These are phyloP conservation scores for Haematococcus lacustris DNA, from an alignment of 139 green algal genomes.

Conservation along the genomic window DNA sequence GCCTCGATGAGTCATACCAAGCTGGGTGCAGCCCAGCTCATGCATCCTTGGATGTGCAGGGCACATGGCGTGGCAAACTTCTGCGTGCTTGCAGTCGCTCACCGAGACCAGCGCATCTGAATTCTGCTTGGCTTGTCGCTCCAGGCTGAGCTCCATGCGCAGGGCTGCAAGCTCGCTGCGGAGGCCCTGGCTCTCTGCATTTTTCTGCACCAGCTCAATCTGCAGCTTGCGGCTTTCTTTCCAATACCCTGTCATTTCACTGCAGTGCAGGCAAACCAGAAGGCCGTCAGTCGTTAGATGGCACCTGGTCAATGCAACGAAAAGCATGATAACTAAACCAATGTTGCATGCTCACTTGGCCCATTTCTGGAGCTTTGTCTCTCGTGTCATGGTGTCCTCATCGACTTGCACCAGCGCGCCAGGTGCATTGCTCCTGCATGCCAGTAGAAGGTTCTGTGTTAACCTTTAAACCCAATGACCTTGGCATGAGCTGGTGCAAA, in stretches of 20 bases:
- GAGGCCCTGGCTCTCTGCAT: constrained; percentile 6
- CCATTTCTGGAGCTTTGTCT: constrained; percentile 12
- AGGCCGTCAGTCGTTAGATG: neutral
- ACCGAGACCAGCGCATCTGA: neutral
- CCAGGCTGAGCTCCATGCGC: constrained; percentile 12
- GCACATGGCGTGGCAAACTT: no score
- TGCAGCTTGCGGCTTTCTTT: constrained; percentile 4
- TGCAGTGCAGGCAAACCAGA: neutral
- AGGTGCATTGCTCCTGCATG: constrained; percentile 6
- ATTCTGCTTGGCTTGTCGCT: constrained; percentile 1
- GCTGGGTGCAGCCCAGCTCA: no score
- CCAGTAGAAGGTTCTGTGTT: no score
- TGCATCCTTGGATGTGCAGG: no score
- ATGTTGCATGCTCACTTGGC: constrained; percentile 1
- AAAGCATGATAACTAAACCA: neutral
- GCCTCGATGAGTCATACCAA: no score
- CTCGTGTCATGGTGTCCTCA: constrained; percentile 4
- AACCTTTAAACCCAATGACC: no score
- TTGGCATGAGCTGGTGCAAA: no score
- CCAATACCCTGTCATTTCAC: constrained; percentile 9
- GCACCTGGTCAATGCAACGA: neutral
- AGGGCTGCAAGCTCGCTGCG: constrained; percentile 6
- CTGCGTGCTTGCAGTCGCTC: no score
- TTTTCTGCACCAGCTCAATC: constrained; percentile 12
- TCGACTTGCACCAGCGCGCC: constrained; percentile 12